These are phyloP conservation scores for Trichoderma gamsii DNA, from an alignment of 495 filamentous ascomycete species.

Conservation along the genomic window DNA sequence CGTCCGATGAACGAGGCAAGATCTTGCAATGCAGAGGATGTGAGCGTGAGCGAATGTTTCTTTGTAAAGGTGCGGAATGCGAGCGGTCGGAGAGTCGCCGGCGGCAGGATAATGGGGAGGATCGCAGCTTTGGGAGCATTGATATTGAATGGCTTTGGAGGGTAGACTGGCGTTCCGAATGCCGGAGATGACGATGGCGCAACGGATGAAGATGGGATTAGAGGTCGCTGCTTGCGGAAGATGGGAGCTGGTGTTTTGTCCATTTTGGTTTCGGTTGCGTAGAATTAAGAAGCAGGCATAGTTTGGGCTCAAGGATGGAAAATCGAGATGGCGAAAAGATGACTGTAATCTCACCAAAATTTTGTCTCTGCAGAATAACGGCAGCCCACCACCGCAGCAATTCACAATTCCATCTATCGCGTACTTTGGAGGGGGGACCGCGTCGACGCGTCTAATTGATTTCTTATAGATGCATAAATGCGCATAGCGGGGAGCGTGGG, in stretches of 20 bases:
- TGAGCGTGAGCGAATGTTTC: conserved; percentile 93
- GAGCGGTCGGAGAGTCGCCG: conserved; percentile 77
- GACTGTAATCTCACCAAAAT: neutral
- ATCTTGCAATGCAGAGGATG: conserved; percentile 74
- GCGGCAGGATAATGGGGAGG: conserved; percentile 80
- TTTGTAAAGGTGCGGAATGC: conserved; percentile 96
- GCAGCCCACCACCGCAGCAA: neutral
- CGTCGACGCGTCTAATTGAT: conserved; percentile 17
- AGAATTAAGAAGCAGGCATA: neutral
- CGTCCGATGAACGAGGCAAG: conserved; percentile 85
- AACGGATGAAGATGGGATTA: conserved; percentile 35
- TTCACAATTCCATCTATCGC: neutral
- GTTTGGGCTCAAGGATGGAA: neutral
- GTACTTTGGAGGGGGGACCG: conserved; percentile 7
- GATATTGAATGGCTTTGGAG: conserved; percentile 54
- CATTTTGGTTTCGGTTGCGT: neutral
- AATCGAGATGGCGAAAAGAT: neutral
- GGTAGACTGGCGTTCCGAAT: conserved; percentile 76
- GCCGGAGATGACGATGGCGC: conserved; percentile 86
- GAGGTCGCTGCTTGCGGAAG: conserved; percentile 27
- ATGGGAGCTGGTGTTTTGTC: conserved; percentile 15
- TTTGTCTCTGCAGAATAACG: neutral
- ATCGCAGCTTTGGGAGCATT: conserved; percentile 62
- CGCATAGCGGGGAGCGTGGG: conserved; percentile 1
- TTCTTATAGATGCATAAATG: conserved; percentile 12